Evolutionary conservation across 2,329 filamentous ascomycete species (phyloP).

Genomic region (Amylocarpus encephaloides): DNA sequence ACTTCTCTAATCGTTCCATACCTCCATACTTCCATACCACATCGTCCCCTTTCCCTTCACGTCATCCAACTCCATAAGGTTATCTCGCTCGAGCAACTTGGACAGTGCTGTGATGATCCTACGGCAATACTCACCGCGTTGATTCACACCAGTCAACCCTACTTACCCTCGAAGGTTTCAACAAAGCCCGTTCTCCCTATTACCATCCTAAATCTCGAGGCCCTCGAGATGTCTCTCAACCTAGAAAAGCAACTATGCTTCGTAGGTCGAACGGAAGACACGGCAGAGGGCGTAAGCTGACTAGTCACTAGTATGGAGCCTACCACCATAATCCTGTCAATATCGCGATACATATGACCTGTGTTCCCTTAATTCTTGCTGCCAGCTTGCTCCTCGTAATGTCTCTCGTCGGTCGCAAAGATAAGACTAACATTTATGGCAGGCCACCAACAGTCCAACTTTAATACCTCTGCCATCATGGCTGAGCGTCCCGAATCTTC

Average conservation of each 20-base stretch:
- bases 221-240: slow-evolving; percentile 56
- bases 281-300: slow-evolving; percentile 9
- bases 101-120: slow-evolving; percentile 11
- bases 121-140: slow-evolving; percentile 10
- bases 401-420: not conserved
- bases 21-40: not conserved
- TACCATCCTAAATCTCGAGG: not conserved
- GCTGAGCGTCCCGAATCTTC: slow-evolving; percentile 61
- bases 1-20: not conserved
- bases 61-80: not conserved
- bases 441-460: slow-evolving; percentile 57
- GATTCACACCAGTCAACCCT: not conserved
- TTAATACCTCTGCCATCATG: slow-evolving; percentile 60
- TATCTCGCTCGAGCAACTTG: not conserved
- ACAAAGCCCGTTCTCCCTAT: not conserved
- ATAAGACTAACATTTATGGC: slow-evolving; percentile 16
- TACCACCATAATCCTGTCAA: slow-evolving; percentile 78
- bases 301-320: slow-evolving; percentile 61
- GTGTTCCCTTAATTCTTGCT: slow-evolving; percentile 69
- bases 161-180: not conserved
- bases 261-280: slow-evolving; percentile 46
- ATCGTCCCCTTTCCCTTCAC: not conserved
- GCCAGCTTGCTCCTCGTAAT: slow-evolving; percentile 66
- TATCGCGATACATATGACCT: slow-evolving; percentile 70
- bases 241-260: slow-evolving; percentile 78